Conservation (phyloP, 1,139 yeast genomes). For the Yamadazyma pseudoaaseri region DNA sequence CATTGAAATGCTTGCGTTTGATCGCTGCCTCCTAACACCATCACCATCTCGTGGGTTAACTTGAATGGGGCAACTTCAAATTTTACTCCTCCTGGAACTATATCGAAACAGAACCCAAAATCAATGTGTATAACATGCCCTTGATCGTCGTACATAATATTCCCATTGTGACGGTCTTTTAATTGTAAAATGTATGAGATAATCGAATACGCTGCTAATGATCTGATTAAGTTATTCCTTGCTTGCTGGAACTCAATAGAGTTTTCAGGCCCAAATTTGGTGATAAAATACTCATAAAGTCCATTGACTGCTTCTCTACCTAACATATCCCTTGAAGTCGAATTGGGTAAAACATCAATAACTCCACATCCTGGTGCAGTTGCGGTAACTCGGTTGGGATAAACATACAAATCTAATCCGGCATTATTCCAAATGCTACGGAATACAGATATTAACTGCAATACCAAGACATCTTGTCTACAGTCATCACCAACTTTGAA, state of each 20-base stretch:
- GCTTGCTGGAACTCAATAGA: slow-evolving; percentile 89
- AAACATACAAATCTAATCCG: slow-evolving; percentile 88
- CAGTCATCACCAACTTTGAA: slow-evolving; percentile 99
- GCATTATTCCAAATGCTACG: slow-evolving; percentile 85
- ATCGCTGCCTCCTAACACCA: slow-evolving; percentile 87
- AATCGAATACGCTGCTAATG: slow-evolving; percentile 94
- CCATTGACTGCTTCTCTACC: slow-evolving; percentile 99
- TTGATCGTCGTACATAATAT: slow-evolving; percentile 94
- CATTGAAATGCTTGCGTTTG: slow-evolving; percentile 86
- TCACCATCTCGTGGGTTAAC: slow-evolving; percentile 92
- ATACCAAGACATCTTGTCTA: slow-evolving; percentile 93
- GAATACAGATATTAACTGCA: slow-evolving; percentile 89
- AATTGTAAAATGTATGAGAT: slow-evolving; percentile 90
- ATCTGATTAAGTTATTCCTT: slow-evolving; percentile 86
- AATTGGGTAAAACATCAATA: slow-evolving; percentile 93
- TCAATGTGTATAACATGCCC: slow-evolving; percentile 96
- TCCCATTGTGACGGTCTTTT: slow-evolving; percentile 98
- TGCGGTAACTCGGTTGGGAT: slow-evolving; percentile 94
- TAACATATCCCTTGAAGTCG: slow-evolving; percentile 95
- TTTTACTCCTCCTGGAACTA: slow-evolving; percentile 98
- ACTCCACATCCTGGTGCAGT: slow-evolving; percentile 99
- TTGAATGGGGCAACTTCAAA: slow-evolving; percentile 98
- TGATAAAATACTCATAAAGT: slow-evolving; percentile 83
- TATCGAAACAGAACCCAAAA: slow-evolving; percentile 97
- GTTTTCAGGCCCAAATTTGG: slow-evolving; percentile 92